A percentile compares a stretch with the other conserved stretches of the same genome.
phyloP scores from a whole-genome alignment of 2,329 filamentous ascomycete species.

The Colletotrichum horii region DNA sequence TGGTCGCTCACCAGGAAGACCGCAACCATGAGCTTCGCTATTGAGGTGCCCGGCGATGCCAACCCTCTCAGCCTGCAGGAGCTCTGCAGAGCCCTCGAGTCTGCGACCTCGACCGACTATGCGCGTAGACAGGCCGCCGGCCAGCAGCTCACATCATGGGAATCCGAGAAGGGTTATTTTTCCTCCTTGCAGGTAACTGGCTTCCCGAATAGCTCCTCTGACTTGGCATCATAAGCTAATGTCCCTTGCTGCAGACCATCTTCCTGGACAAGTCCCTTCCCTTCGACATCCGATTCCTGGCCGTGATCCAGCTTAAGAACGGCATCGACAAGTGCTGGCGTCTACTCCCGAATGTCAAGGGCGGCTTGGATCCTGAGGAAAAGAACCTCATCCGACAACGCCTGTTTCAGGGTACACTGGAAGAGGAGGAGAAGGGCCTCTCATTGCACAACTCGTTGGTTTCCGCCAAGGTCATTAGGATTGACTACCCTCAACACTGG shows the following conservation, averaged over 20 bases:
- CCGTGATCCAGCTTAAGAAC: constrained; percentile 94
- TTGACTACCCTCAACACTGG: constrained; percentile 92
- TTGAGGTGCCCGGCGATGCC: constrained; percentile 84
- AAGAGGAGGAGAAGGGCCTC: constrained; percentile 76
- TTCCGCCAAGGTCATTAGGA: constrained; percentile 84
- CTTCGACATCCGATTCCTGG: constrained; percentile 81
- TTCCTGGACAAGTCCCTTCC: constrained; percentile 83
- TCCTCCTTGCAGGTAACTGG: constrained; percentile 67
- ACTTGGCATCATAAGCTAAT: neutral
- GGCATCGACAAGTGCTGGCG: constrained; percentile 96
- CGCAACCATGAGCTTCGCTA: constrained; percentile 66
- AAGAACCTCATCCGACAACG: constrained; percentile 78
- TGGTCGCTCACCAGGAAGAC: constrained; percentile 15
- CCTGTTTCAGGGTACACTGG: constrained; percentile 77
- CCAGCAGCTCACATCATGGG: constrained; percentile 76
- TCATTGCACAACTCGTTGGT: constrained; percentile 89
- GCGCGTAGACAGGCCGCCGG: constrained; percentile 69
- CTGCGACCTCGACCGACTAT: constrained; percentile 67
- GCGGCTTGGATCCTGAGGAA: constrained; percentile 75
- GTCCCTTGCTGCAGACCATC: constrained; percentile 59
- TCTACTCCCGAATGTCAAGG: constrained; percentile 56
- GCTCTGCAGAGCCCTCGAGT: constrained; percentile 68
- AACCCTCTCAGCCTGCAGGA: constrained; percentile 70
- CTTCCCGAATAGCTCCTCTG: neutral
- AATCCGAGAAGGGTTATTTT: constrained; percentile 70